Conservation (phyloP, 2,329 filamentous ascomycete species). For the Venturia pyrina region DNA sequence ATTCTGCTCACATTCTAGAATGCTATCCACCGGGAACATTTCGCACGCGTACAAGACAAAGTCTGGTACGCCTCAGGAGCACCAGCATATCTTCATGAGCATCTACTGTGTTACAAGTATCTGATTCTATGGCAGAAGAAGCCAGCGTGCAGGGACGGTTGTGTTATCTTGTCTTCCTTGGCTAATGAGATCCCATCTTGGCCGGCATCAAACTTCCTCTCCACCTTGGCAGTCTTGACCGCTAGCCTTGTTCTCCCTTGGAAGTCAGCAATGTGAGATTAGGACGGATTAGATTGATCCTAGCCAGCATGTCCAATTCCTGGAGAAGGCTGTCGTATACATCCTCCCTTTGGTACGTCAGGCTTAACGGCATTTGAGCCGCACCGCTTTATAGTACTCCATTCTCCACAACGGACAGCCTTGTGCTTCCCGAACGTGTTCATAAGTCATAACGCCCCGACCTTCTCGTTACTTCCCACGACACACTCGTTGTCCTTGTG, state of each 20-base stretch:
- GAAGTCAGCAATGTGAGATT: not conserved
- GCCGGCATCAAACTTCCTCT: not conserved
- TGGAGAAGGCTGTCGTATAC: not conserved
- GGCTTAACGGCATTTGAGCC: not conserved
- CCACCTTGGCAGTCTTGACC: not conserved
- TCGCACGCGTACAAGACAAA: not conserved
- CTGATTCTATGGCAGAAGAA: no score
- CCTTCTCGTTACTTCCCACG: not conserved
- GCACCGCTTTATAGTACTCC: not conserved
- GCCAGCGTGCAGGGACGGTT: not conserved
- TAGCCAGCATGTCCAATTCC: not conserved
- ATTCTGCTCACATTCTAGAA: not conserved
- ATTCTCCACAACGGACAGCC: not conserved
- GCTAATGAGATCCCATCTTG: not conserved
- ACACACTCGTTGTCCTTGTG: not conserved
- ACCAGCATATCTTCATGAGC: no score
- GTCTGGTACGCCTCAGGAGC: no score
- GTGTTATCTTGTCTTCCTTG: slow-evolving; percentile 4
- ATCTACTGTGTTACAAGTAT: no score
- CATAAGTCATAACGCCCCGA: no score
- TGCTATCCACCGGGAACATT: not conserved
- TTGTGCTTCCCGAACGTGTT: not conserved
- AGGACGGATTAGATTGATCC: not conserved
- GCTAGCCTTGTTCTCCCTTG: not conserved
- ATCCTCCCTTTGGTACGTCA: not conserved